Percentiles rank a stretch among this genome's conserved stretches.
phyloP scores from a whole-genome alignment of 177 flowering plant genomes.

The Vitis hybrid region DNA sequence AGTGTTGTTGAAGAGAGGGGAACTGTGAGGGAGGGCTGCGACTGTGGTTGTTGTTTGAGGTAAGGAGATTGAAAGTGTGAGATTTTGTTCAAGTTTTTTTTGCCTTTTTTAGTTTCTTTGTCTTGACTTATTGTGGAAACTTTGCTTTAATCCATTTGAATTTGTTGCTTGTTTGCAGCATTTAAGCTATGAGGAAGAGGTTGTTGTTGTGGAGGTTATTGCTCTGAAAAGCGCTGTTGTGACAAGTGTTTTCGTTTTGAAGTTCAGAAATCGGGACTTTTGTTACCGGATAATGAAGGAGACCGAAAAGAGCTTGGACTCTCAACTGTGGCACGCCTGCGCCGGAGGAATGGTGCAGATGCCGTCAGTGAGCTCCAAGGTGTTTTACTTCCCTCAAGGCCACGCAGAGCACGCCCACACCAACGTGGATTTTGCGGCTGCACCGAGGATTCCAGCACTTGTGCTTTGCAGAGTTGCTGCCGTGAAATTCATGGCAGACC shows the following conservation, averaged over 20 bases:
- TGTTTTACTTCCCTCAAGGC: conserved; percentile 94
- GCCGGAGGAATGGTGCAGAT: conserved; percentile 99
- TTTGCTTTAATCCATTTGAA: too few species aligned
- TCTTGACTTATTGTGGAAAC: too few species aligned
- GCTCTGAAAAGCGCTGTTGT: too few species aligned
- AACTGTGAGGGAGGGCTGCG: too few species aligned
- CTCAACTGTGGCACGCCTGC: conserved; percentile 98
- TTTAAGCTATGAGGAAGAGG: too few species aligned
- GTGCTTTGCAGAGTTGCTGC: conserved; percentile 64
- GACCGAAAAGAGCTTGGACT: conserved; percentile 72
- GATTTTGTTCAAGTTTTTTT: too few species aligned
- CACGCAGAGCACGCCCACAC: conserved; percentile 81
- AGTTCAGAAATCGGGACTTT: not conserved
- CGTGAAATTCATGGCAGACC: conserved; percentile 79
- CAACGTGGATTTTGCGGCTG: conserved; percentile 51
- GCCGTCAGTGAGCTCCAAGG: conserved; percentile 69
- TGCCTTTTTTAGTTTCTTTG: too few species aligned
- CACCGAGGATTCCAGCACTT: conserved; percentile 48
- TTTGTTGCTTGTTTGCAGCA: too few species aligned
- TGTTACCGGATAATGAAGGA: conserved; percentile 32
- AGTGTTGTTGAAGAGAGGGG: too few species aligned
- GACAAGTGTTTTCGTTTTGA: not conserved
- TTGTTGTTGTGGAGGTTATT: too few species aligned
- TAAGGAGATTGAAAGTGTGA: too few species aligned
- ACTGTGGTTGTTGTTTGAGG: too few species aligned